phyloP scores from a whole-genome alignment of 768 basidiomycete species.

The Amanita subjunquillea region DNA sequence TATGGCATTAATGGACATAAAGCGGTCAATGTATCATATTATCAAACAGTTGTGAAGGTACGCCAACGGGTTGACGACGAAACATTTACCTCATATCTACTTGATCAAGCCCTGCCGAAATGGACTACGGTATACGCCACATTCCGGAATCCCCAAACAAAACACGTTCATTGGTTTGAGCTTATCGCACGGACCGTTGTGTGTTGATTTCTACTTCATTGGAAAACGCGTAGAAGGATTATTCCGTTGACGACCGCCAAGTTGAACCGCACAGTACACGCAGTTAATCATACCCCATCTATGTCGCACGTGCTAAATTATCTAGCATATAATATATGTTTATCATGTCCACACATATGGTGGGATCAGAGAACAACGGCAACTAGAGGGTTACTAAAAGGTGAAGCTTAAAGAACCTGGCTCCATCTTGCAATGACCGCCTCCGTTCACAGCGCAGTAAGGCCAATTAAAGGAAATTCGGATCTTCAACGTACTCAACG shows the following conservation, averaged over 20 bases:
- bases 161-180: background rate
- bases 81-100: background rate
- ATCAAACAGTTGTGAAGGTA: background rate
- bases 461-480: background rate
- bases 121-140: background rate
- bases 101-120: background rate
- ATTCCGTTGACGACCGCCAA: background rate
- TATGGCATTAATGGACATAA: background rate
- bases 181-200: background rate
- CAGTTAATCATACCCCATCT: background rate
- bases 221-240: background rate
- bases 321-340: background rate
- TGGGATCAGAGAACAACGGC: too few relatives aligned
- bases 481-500: background rate
- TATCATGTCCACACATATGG: background rate
- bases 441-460: slow-evolving; percentile 1
- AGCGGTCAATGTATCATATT: background rate
- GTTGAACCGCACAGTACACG: background rate
- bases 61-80: background rate
- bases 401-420: background rate
- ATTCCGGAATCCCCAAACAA: background rate
- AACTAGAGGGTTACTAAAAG: background rate
- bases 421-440: background rate
- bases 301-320: background rate
- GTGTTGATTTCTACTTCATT: background rate